Evolutionary conservation across 352 stramenopile genomes (phyloP).

Genomic region (Phytophthora litchii): DNA sequence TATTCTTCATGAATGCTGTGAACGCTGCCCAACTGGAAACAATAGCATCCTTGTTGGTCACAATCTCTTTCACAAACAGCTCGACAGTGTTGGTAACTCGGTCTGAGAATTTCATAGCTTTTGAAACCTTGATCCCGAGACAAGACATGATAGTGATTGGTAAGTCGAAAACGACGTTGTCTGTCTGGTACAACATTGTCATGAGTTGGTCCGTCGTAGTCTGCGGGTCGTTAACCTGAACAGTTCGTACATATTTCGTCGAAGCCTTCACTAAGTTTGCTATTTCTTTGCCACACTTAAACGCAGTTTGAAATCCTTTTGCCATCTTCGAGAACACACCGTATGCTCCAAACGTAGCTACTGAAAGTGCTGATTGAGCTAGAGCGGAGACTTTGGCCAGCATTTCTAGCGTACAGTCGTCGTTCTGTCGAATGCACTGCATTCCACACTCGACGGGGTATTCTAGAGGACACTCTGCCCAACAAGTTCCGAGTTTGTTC

Average conservation of each 20-base stretch:
- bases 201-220: constrained; percentile 46
- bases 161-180: constrained; percentile 51
- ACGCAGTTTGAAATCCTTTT: constrained; percentile 44
- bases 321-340: constrained; percentile 41
- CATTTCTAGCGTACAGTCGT: constrained; percentile 53
- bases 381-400: constrained; percentile 49
- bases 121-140: constrained; percentile 36
- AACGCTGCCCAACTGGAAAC: constrained; percentile 11
- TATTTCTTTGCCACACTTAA: constrained; percentile 53
- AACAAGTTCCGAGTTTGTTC: constrained; percentile 61
- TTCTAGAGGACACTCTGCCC: constrained; percentile 63
- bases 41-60: constrained; percentile 24
- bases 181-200: constrained; percentile 36
- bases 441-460: constrained; percentile 71
- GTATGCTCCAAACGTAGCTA: constrained; percentile 54
- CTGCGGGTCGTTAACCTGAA: constrained; percentile 36
- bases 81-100: constrained; percentile 34
- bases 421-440: constrained; percentile 37
- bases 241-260: constrained; percentile 37
- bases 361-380: constrained; percentile 45
- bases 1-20: constrained; percentile 21
- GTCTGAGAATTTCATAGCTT: constrained; percentile 24
- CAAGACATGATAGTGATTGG: constrained; percentile 49
- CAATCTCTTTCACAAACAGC: constrained; percentile 32
- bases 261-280: constrained; percentile 43